Evolutionary conservation across 768 basidiomycete genomes (phyloP), one percentile per base, ranked within the genome.

Genomic region (Phaeotremella fagi): DNA sequence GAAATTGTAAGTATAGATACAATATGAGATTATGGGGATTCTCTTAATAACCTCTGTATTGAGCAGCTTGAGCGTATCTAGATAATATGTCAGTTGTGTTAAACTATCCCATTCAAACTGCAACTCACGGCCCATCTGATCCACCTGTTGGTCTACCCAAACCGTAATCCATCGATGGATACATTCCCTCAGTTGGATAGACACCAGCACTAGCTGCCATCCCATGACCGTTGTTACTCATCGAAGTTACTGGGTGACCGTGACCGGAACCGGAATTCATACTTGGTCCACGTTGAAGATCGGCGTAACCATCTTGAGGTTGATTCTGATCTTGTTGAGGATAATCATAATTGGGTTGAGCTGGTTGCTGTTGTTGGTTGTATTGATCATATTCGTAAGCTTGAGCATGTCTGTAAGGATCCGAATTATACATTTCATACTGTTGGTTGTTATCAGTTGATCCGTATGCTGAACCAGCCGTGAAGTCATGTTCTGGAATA

Each of bases 401-500:
- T 20, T 67, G 55, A 29, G 64, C 55, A 46, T 67, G 64, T 16
- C 52, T 44, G 45, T 60, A 64, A 6, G 63, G 59, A 41, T 67
- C 67, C 27, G 58, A 45, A 33, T 68, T 48, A 48, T 68, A 64
- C 43, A 49, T 52, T 18, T 55, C 54, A 46, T 63, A 60, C 11
- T 36, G 49, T 23, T 43, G 51, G n/a, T 36, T 52, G 25, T 36
- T 50, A 41, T 52, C 59, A 20, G 52, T 50, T 27, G 45, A 62
- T 2, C 43, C 50, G 7, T 37, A 27, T 9, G 38, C 54, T 4
- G 54, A 38, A 11, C 60, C 61, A 35, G 68, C 68, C 7, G 70
- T 73, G 54, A 73, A 73, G 49, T 73, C 72, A 55, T 73, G 72
- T 25, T 56, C 58, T 22, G 72, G 72, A 11, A 73, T 57, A 52